Base-by-base conservation (phyloP, 139 green algal species). In the Trebouxia sp. region DNA sequence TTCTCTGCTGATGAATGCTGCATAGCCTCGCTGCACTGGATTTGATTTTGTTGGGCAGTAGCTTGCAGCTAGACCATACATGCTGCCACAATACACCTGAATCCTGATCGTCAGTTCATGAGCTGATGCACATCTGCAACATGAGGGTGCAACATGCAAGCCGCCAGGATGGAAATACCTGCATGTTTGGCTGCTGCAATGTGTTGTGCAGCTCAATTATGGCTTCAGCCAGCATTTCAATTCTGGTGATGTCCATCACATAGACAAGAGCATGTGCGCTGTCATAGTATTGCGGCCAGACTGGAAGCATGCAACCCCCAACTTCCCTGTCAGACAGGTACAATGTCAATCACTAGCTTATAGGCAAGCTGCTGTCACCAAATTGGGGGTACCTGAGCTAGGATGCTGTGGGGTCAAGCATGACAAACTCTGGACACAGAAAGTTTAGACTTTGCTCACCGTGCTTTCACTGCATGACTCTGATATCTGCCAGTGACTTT, bases 241-340 rank as follows among this genome's bases (percentile, higher is more conserved):
- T 37, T n/a, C 39, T 41, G n/a, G 26, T 41, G 24, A 77, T 9
- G 42, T 39, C 26, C 12, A 77, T 26, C 10, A 77, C 69, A 41
- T 56, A 77, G 0, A 77, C 39, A 22, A 77, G n/a, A n/a, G 22
- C 26, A 3, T 26, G 10, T 20, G 41, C 42, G 6, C 12, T 22
- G 26, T 32, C 43, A 26, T 56, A 77, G 41, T 77, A 77, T 24
- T 77, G 42, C 42, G 42, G 69, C 69, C 69, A 77, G 6, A 77
- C 69, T 41, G 69, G 69, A 6, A 55, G 22, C 69, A 77, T 77
- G 12, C 69, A 77, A 53, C 69, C 69, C 55, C 69, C 69, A 39
- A 77, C n/a, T 77, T 77, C 69, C 42, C 69, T 77, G 56, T 26
- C 26, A 5, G 11, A 56, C 35, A 42, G 24, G 62, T 17, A 43